Conservation (phyloP, 108 stramenopile species). For the Skeletonema marinoi region DNA sequence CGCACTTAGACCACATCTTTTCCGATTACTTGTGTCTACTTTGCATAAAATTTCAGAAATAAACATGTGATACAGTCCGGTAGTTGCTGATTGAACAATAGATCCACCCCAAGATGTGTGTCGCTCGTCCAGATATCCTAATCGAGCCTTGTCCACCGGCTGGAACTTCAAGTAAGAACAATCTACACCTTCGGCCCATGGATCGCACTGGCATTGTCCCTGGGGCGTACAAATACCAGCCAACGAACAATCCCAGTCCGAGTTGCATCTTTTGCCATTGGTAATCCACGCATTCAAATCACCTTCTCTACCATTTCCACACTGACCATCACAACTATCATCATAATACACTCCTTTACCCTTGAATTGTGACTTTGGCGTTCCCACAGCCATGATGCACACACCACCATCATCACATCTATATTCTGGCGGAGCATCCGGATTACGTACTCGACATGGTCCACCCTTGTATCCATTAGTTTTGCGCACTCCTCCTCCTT, state of each 20-base stretch:
- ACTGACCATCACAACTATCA: conserved; percentile 33
- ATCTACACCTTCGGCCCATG: conserved; percentile 36
- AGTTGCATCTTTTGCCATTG: conserved; percentile 8
- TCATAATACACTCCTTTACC: conserved; percentile 24
- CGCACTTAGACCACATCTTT: conserved; percentile 21
- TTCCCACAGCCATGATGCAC: conserved; percentile 34
- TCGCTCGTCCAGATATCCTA: conserved; percentile 31
- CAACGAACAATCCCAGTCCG: conserved; percentile 32
- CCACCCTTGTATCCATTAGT: not conserved
- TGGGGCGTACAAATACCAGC: conserved; percentile 20
- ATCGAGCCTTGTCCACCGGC: conserved; percentile 13
- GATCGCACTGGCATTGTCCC: conserved; percentile 28
- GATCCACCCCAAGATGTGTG: conserved; percentile 35
- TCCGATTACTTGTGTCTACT: conserved; percentile 7
- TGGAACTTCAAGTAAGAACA: conserved; percentile 41
- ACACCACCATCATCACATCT: conserved; percentile 34
- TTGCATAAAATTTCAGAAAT: conserved; percentile 33
- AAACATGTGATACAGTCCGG: conserved; percentile 35
- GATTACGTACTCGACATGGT: conserved; percentile 26
- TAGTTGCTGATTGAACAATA: conserved; percentile 12
- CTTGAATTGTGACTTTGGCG: conserved; percentile 25
- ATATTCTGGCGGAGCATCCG: conserved; percentile 30
- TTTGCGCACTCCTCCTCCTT: not conserved
- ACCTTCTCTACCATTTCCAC: conserved; percentile 25
- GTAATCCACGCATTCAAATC: not conserved